Evolutionary conservation across 305 asterid genomes (phyloP).

Genomic region (Fraxinus velutina): DNA sequence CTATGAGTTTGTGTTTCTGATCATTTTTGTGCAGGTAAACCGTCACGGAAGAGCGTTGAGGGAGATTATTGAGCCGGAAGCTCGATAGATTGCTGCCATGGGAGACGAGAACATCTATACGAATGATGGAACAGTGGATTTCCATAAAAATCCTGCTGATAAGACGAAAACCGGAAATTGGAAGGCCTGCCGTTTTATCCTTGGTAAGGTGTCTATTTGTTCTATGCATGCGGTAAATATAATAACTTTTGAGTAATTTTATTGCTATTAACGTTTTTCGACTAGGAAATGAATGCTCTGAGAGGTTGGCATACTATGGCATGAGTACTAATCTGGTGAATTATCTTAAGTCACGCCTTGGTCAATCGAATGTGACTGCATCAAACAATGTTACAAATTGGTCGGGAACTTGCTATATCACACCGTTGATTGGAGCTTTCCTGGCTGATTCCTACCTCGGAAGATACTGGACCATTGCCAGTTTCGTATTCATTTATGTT

Average conservation of each 20-base stretch:
- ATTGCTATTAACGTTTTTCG: background rate
- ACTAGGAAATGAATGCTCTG: conserved; percentile 41
- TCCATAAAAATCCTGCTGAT: conserved; percentile 35
- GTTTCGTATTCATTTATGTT: conserved; percentile 46
- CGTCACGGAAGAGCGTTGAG: no score
- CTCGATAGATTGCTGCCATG: conserved; percentile 3
- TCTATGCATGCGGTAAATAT: background rate
- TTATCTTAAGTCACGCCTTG: conserved; percentile 28
- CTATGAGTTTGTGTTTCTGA: background rate
- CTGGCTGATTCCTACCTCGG: conserved; percentile 68
- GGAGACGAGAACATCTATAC: conserved; percentile 27
- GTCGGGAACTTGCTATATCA: conserved; percentile 68
- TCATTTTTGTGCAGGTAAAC: background rate
- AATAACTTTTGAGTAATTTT: background rate
- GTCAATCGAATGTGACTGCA: conserved; percentile 28
- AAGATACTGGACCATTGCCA: conserved; percentile 58
- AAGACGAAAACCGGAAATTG: conserved; percentile 44
- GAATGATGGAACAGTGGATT: conserved; percentile 38
- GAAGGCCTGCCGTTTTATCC: conserved; percentile 43
- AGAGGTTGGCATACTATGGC: conserved; percentile 47
- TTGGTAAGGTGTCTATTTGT: conserved; percentile 21
- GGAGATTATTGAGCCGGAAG: no score
- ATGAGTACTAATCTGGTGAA: conserved; percentile 45
- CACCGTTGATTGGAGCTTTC: conserved; percentile 68
- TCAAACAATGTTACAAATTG: conserved; percentile 50